Evolutionary conservation across 331 rosid genomes (phyloP), one percentile per base, ranked within the genome.

Genomic region (Acacia pycnantha): DNA sequence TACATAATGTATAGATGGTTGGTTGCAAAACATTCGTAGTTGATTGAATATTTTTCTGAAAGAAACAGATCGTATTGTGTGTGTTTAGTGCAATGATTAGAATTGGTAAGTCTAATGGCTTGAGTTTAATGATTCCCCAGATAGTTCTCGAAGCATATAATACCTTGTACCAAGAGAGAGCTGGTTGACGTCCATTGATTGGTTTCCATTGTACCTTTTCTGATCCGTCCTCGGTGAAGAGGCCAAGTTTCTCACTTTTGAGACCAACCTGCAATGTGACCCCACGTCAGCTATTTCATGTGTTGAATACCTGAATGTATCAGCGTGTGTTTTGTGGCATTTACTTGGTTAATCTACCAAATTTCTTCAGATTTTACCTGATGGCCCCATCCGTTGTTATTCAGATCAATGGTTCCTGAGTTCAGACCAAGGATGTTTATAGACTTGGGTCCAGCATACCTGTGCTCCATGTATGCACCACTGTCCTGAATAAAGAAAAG

Each of bases 401-500:
- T 84, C 27, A 96, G 82, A 71, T 88, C 97, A 43, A 92, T 71
- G 21, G 87, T 92, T 72, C 99, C 98, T 0, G 94, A 85, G 81
- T 87, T 93, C 81, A 93, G 81, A 84, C 97, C 94, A 15, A 96
- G 90, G 88, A 96, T 77, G 19, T 79, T 76, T 43, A 93, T n/a
- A 5, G 88, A 26, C 74, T 88, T 89, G 41, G 97, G 98, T 47
- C 97, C 99, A 0, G 97, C 89, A 50, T 3, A 93, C 82, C 99
- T 91, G 88, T 89, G 97, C 81, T 96, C 99, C 99, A 96, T 92
- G 90, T 94, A 92, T 64, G 99, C 97, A 85, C 98, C 99, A 80
- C 97, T 92, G 75, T 96, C 97, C 98, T 96, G 86, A 66, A 82
- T 62, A 79, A 82, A 62, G 26, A 51, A 41, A 80, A 33, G 27